Evolutionary conservation across 2,329 filamentous ascomycete genomes (phyloP), one percentile per base, ranked within the genome.

Genomic region (Penicillium sp.): DNA sequence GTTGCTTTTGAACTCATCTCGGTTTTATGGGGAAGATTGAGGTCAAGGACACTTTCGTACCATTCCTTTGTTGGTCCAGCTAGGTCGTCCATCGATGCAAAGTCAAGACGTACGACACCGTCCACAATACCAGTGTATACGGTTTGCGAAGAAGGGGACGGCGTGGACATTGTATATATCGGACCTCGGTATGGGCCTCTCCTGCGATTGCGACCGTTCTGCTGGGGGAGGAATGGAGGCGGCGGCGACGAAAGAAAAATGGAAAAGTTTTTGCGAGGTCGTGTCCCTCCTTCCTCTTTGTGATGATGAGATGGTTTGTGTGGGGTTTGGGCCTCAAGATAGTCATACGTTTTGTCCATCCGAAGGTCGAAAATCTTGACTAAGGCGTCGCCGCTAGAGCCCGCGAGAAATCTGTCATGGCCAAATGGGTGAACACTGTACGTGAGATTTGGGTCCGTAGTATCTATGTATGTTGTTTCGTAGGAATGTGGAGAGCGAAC

Each of bases 311-410:
- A 44, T 50, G 39, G n/a, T 23, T 9, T 45, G 39, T 41, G 18
- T 42, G 44, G 49, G 12, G 38, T 24, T 18, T 58, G 63, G 24
- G 68, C 58, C 21, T 70, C 61, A 9, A 64, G 63, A 34, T 72
- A 70, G 48, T 53, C 67, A 59, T 73, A 74, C 13, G 57, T 61
- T 21, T 63, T 70, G n/a, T 62, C 61, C 61, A 84, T 73, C 23
- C 84, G 81, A 41, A 87, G 64, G 59, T 87, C 84, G 58, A 85
- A 87, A 4, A 85, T 71, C 59, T 86, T 86, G 42, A 87, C 69
- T 46, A 85, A 73, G 42, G 77, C 79, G 65, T 86, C 81, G 45
- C 79, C 75, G 3, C 79, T 78, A 1, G 79, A 77, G 23, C 84
- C 84, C 10, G 79, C 81, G 8, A 85, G 64, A 49, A 87, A 78